Evolutionary conservation across 1,284 basidiomycete genomes (phyloP).

Genomic region (Tremellales sp.): DNA sequence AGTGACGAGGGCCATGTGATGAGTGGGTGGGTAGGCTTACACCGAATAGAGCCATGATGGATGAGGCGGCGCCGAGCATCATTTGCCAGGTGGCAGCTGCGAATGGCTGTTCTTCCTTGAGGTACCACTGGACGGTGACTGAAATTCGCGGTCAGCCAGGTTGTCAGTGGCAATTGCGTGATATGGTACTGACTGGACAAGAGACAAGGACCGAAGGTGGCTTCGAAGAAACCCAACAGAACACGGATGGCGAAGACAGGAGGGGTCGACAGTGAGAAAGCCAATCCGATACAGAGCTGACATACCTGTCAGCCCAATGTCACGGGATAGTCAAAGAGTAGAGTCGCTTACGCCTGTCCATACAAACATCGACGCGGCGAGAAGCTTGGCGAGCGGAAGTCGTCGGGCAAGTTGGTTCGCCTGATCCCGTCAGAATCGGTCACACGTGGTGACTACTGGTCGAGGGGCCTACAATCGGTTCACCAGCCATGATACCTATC

Average conservation of each 20-base stretch:
- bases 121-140: conserved; percentile 4
- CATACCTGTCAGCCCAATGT: neutral
- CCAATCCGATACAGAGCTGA: conserved; percentile 57
- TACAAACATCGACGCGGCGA: conserved; percentile 17
- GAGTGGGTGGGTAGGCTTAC: conserved; percentile 3
- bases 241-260: conserved; percentile 50
- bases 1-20: too few species aligned
- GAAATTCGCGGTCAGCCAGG: neutral
- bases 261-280: conserved; percentile 66
- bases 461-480: conserved; percentile 24
- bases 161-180: neutral
- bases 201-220: conserved; percentile 25
- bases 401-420: conserved; percentile 32
- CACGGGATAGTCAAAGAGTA: too few species aligned
- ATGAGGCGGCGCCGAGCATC: conserved; percentile 12
- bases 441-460: neutral
- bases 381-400: conserved; percentile 28
- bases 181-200: conserved; percentile 13
- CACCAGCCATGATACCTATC: conserved; percentile 28
- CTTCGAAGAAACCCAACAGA: conserved; percentile 34
- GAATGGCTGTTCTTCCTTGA: conserved; percentile 2
- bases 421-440: conserved; percentile 4
- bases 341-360: conserved; percentile 26
- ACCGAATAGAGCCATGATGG: neutral
- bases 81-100: conserved; percentile 15